Conservation (phyloP, 192 early-diverging fungal genomes). For the Thamnidium elegans region DNA sequence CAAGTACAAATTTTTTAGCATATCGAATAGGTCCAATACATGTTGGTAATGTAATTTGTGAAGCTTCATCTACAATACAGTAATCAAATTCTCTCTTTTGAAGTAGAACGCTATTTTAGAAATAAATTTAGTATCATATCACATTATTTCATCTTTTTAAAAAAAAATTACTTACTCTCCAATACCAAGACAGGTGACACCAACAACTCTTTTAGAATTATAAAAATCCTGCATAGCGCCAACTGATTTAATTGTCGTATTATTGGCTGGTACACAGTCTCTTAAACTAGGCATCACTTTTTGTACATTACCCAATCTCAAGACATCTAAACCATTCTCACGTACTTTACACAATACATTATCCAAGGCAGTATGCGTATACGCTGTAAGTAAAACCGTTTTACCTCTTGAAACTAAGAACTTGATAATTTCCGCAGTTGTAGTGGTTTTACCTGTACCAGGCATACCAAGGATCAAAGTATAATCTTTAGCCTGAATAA, state of each 20-base stretch:
- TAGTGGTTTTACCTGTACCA: conserved; percentile 94
- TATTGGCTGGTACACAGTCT: conserved; percentile 24
- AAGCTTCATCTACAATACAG: conserved; percentile 96
- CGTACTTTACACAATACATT: conserved; percentile 86
- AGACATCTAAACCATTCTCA: conserved; percentile 58
- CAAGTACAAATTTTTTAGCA: conserved; percentile 83
- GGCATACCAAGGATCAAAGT: conserved; percentile 94
- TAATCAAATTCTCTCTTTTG: conserved; percentile 81
- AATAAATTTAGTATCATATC: background rate
- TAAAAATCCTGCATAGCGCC: conserved; percentile 61
- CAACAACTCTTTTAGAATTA: conserved; percentile 66
- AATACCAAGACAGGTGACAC: conserved; percentile 86
- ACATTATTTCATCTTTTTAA: background rate
- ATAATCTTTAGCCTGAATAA: conserved; percentile 82
- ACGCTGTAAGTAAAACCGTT: conserved; percentile 80
- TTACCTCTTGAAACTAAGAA: conserved; percentile 66
- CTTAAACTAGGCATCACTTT: conserved; percentile 37
- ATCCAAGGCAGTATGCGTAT: conserved; percentile 92
- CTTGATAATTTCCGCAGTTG: conserved; percentile 75
- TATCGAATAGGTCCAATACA: conserved; percentile 85
- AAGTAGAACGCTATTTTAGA: conserved; percentile 61
- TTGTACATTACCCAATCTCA: conserved; percentile 71
- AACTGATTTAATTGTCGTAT: conserved; percentile 49
- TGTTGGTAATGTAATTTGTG: conserved; percentile 88
- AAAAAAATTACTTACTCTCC: conserved; percentile 57